These are phyloP conservation scores for Psilocybe tampanensis DNA, from an alignment of 768 basidiomycete genomes.

Conservation along the genomic window DNA sequence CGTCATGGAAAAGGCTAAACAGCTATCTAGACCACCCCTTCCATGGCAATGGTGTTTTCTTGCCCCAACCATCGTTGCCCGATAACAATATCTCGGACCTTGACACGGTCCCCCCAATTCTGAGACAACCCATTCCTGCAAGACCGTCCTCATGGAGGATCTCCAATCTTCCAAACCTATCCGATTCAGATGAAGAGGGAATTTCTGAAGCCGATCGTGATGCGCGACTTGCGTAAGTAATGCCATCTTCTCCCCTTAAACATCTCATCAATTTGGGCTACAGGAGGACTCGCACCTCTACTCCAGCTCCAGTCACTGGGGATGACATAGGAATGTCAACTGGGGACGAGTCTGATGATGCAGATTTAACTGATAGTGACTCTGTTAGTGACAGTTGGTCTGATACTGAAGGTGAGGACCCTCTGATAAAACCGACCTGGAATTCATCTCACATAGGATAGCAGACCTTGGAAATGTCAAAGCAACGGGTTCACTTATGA, in stretches of 20 bases:
- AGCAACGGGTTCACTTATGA: conserved; percentile 31
- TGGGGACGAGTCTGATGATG: conserved; percentile 81
- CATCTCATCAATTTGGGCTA: background rate
- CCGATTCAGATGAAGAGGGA: conserved; percentile 68
- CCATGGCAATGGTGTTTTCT: conserved; percentile 55
- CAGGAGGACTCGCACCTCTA: conserved; percentile 56
- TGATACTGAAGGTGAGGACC: conserved; percentile 41
- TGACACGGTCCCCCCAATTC: conserved; percentile 23
- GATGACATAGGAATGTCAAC: conserved; percentile 60
- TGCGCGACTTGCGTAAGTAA: conserved; percentile 67
- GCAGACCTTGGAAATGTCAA: conserved; percentile 20
- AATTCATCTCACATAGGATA: background rate
- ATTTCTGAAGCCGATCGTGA: conserved; percentile 71
- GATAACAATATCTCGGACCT: conserved; percentile 27
- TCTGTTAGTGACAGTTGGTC: conserved; percentile 53
- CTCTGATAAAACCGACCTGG: background rate
- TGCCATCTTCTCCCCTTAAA: background rate
- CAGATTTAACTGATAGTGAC: conserved; percentile 61
- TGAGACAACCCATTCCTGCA: background rate
- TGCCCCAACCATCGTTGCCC: conserved; percentile 35
- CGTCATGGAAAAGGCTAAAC: background rate
- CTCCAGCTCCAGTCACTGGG: conserved; percentile 34
- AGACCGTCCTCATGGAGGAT: conserved; percentile 22
- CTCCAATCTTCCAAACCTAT: conserved; percentile 33
- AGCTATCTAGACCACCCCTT: conserved; percentile 20